These are phyloP conservation scores for Marsdenia floribunda DNA, from an alignment of 257 asterid genomes.

Conservation along the genomic window DNA sequence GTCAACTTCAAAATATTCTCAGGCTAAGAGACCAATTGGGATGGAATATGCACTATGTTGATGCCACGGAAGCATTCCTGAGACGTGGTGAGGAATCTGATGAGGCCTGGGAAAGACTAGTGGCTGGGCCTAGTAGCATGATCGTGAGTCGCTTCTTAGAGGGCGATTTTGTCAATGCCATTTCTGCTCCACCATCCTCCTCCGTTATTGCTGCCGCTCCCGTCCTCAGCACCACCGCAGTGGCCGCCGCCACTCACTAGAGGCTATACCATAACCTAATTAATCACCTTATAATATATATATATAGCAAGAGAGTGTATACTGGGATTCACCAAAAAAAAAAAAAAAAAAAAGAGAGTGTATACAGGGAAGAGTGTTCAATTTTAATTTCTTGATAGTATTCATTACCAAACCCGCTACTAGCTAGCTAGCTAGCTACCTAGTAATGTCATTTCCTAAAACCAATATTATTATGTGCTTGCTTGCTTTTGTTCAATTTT, in stretches of 20 bases:
- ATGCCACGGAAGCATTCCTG: slow-evolving; percentile 66
- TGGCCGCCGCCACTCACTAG: slow-evolving; percentile 44
- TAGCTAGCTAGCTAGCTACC: background rate
- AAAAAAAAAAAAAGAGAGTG: too few relatives aligned
- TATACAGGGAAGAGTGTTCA: background rate
- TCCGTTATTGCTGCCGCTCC: slow-evolving; percentile 21
- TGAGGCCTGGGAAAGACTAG: slow-evolving; percentile 59
- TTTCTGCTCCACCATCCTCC: slow-evolving; percentile 25
- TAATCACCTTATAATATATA: background rate
- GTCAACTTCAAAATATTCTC: slow-evolving; percentile 51
- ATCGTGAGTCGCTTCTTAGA: slow-evolving; percentile 42
- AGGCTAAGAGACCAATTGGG: slow-evolving; percentile 42
- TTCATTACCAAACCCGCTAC: background rate
- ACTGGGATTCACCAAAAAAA: too few relatives aligned
- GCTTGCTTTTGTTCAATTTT: background rate
- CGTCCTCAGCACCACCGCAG: slow-evolving; percentile 20
- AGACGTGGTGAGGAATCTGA: slow-evolving; percentile 37
- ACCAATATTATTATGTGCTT: background rate
- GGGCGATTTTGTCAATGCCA: slow-evolving; percentile 17
- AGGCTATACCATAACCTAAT: too few relatives aligned
- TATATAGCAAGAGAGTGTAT: background rate
- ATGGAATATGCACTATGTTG: slow-evolving; percentile 47
- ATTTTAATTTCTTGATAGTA: background rate
- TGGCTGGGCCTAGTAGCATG: slow-evolving; percentile 43
- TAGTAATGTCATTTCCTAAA: background rate